Evolutionary conservation across 2,329 filamentous ascomycete species (phyloP).

Genomic region (Sporothrix schenckii): DNA sequence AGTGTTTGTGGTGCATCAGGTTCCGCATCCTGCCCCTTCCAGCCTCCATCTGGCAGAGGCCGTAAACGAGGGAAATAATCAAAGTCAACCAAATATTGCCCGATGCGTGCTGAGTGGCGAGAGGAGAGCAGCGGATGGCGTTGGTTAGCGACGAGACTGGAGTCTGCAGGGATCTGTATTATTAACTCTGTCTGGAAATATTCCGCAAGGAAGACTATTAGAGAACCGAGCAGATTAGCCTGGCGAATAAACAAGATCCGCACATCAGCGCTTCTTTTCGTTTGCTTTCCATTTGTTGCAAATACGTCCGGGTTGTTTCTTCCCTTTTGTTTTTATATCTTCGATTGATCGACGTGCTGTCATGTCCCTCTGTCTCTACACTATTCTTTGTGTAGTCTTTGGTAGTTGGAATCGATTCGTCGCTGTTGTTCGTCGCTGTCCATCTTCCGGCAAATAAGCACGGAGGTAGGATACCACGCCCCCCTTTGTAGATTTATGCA

Average conservation of each 20-base stretch:
- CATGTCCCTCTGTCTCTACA: too few relatives aligned
- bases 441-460: constrained; percentile 9
- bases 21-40: not conserved
- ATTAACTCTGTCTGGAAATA: constrained; percentile 1
- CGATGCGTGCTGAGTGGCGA: not conserved
- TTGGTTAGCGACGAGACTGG: not conserved
- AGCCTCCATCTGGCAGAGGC: not conserved
- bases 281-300: not conserved
- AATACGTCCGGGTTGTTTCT: not conserved
- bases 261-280: not conserved
- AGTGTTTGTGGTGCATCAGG: not conserved
- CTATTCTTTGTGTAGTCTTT: not conserved
- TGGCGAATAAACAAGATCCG: constrained; percentile 16
- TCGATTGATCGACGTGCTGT: too few relatives aligned
- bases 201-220: constrained; percentile 6
- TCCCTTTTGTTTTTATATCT: not conserved
- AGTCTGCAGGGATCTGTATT: not conserved
- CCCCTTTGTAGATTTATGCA: constrained; percentile 9
- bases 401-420: not conserved
- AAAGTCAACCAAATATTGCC: not conserved
- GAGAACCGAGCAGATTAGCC: constrained; percentile 6
- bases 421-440: not conserved
- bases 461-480: constrained; percentile 15
- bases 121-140: not conserved
- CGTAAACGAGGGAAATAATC: not conserved